Evolutionary conservation across 208 protist genomes (phyloP), one percentile per base, ranked within the genome.

Genomic region (Crithidia expoeki): DNA sequence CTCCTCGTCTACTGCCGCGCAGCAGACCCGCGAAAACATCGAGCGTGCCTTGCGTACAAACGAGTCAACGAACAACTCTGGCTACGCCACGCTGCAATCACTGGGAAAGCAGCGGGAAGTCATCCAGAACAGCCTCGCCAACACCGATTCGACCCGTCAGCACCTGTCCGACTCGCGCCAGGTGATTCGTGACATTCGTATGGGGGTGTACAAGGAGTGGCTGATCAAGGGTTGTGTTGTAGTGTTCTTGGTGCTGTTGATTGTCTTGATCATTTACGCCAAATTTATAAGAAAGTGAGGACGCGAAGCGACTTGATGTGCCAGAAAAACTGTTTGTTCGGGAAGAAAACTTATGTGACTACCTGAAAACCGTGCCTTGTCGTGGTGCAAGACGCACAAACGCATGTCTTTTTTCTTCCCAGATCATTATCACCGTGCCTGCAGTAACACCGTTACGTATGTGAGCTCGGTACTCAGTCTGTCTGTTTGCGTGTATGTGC

Each of bases 131-230:
- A 88, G 81, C 53, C 66, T 94, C 5, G 19, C 75, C 12, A 83
- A 73, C 0, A 83, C 88, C 11, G 83, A 84, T 9, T 72, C 51
- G 17, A 90, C 86, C 4, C 84, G 79, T 6, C 70, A 73, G 42
- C 74, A 89, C 50, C 75, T 92, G 38, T 49, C 67, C 23, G 86
- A 84, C 30, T 85, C 84, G 0, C 80, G 79, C 6, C 71, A 80
- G 61, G 74, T 82, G 0, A 91, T 94, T 74, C 85, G 72, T 19
- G 73, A 83, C 49, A 89, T 94, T 64, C 88, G 88, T 49, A 80
- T 86, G 73, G 50, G 76, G 11, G 83, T 94, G 40, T 94, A 89
- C 60, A 88, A 86, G 74, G 88, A 94, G 71, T 94, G 85, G 83
- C 71, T 85, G 6, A 69, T 86, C 34, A 94, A 94, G 62, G 85